Percentiles rank a stretch among this genome's conserved stretches.
These are phyloP conservation scores for Aspergillus incahuasiensis DNA, from an alignment of 495 filamentous ascomycete genomes.

Conservation along the genomic window DNA sequence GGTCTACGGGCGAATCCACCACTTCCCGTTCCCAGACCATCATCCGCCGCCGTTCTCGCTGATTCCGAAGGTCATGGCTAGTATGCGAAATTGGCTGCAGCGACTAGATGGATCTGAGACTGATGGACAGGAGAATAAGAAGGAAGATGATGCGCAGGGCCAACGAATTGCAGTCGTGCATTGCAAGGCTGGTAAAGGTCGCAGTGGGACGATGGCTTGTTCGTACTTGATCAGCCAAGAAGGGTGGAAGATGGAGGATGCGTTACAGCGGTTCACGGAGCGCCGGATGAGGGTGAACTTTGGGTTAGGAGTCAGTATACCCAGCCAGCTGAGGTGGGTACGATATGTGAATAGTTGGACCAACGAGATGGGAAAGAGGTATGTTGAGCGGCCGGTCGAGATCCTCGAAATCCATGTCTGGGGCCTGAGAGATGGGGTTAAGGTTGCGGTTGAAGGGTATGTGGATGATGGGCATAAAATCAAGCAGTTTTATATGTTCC, in stretches of 20 bases:
- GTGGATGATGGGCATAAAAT: constrained; percentile 84
- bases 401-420: constrained; percentile 85
- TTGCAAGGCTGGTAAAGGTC: constrained; percentile 94
- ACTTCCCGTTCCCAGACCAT: constrained; percentile 96
- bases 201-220: constrained; percentile 84
- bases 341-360: constrained; percentile 89
- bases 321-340: constrained; percentile 83
- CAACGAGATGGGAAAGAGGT: constrained; percentile 62
- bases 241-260: constrained; percentile 76
- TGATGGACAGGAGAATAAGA: not conserved
- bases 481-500: constrained; percentile 77
- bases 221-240: constrained; percentile 87
- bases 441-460: constrained; percentile 80
- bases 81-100: constrained; percentile 82
- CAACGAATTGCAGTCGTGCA: constrained; percentile 84
- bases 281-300: constrained; percentile 84
- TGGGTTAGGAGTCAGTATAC: constrained; percentile 87
- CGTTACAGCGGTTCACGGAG: constrained; percentile 77
- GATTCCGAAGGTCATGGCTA: constrained; percentile 80
- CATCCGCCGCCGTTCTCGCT: constrained; percentile 91
- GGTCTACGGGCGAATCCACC: constrained; percentile 75
- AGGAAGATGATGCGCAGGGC: constrained; percentile 18
- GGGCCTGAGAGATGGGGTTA: constrained; percentile 84
- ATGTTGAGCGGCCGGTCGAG: constrained; percentile 78
- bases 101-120: constrained; percentile 37